Conservation (phyloP, 768 basidiomycete genomes). For the Steccherinum ochraceum region DNA sequence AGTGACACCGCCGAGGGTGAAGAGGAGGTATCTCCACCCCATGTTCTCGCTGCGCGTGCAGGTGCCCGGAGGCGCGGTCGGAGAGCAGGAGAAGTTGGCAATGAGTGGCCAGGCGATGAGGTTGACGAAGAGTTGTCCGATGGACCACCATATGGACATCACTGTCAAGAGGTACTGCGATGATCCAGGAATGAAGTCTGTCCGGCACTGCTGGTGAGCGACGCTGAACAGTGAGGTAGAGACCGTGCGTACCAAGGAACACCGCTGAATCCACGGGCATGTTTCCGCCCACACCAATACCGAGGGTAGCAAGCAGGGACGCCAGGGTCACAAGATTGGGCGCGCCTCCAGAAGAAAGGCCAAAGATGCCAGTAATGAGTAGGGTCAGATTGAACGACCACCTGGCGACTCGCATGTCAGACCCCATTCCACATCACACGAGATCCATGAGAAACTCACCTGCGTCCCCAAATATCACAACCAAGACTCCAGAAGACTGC, state of each 20-base stretch:
- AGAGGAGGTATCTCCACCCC: conserved; percentile 60
- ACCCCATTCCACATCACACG: no score
- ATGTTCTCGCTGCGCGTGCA: conserved; percentile 44
- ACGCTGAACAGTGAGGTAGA: not conserved
- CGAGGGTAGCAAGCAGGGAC: conserved; percentile 37
- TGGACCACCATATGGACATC: conserved; percentile 53
- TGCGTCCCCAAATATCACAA: conserved; percentile 47
- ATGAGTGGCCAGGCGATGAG: conserved; percentile 57
- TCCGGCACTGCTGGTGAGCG: no score
- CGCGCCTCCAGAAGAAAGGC: conserved; percentile 42
- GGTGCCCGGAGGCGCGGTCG: conserved; percentile 17
- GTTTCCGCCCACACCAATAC: conserved; percentile 51
- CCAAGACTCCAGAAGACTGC: conserved; percentile 43
- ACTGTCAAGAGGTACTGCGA: conserved; percentile 56
- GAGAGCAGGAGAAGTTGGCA: conserved; percentile 44
- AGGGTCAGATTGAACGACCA: conserved; percentile 53
- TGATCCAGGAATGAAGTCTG: conserved; percentile 45
- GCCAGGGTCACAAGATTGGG: conserved; percentile 42
- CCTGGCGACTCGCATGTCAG: no score
- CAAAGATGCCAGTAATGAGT: conserved; percentile 47
- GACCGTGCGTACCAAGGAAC: conserved; percentile 41
- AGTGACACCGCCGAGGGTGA: conserved; percentile 46
- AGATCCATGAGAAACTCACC: conserved; percentile 19
- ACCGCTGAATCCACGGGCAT: conserved; percentile 50
- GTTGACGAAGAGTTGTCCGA: conserved; percentile 47